These are phyloP conservation scores for Dendrocalamus sinicus DNA, from an alignment of 176 grass and related monocot species.

Conservation along the genomic window DNA sequence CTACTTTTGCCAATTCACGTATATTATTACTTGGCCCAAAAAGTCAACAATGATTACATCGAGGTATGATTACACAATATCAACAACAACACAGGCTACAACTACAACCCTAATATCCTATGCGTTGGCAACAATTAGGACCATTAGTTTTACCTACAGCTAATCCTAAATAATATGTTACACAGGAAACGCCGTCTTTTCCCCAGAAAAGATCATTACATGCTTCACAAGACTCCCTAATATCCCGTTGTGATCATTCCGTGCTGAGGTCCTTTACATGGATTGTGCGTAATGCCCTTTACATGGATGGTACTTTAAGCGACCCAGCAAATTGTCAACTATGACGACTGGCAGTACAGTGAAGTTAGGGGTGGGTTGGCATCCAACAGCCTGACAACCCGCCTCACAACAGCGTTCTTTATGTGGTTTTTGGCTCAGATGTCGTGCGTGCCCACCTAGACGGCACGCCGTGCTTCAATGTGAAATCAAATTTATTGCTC, in stretches of 20 bases:
- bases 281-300: conserved; percentile 1
- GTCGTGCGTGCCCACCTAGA: background rate
- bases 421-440: conserved; percentile 13
- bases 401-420: background rate
- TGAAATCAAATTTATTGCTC: conserved; percentile 47
- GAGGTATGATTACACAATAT: conserved; percentile 45
- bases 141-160: conserved; percentile 55
- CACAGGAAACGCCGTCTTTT: conserved; percentile 42
- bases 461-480: conserved; percentile 13
- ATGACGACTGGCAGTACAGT: background rate
- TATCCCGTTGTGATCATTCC: conserved; percentile 6
- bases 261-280: background rate
- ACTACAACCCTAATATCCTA: conserved; percentile 45
- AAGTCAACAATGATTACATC: conserved; percentile 46
- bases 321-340: background rate
- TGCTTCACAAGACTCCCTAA: conserved; percentile 31
- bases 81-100: conserved; percentile 39
- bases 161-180: conserved; percentile 55
- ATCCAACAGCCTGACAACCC: background rate
- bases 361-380: conserved; percentile 7
- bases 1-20: background rate
- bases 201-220: conserved; percentile 39
- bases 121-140: conserved; percentile 31
- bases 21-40: conserved; percentile 37
- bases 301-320: conserved; percentile 24